Conservation (phyloP, 352 stramenopile genomes). For the Peronospora farinosa region DNA sequence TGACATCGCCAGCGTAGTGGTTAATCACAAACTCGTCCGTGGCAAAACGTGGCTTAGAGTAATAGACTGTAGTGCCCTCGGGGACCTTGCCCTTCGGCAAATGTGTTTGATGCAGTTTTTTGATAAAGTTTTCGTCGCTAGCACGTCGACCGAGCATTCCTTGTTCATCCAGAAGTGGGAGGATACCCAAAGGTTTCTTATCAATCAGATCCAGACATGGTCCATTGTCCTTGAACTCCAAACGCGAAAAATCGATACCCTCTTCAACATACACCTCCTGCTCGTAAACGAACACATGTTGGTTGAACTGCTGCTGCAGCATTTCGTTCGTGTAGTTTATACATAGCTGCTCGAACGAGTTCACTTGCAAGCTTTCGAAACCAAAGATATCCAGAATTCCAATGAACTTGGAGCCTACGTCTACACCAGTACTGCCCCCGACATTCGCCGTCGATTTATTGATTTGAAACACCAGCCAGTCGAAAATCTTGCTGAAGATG, state of each 20-base stretch:
- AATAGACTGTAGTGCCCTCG: constrained; percentile 74
- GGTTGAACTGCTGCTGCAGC: constrained; percentile 92
- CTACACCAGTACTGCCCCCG: constrained; percentile 13
- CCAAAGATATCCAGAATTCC: constrained; percentile 97
- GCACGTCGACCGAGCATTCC: constrained; percentile 87
- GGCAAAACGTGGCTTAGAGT: constrained; percentile 80
- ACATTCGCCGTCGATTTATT: constrained; percentile 87
- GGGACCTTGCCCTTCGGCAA: constrained; percentile 68
- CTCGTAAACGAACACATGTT: constrained; percentile 96
- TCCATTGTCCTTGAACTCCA: constrained; percentile 92
- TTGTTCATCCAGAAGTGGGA: constrained; percentile 94
- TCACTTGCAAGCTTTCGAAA: constrained; percentile 92
- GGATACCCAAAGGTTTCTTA: constrained; percentile 88
- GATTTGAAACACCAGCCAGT: constrained; percentile 93
- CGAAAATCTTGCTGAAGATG: constrained; percentile 94
- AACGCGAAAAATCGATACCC: constrained; percentile 88
- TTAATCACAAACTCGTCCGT: constrained; percentile 94
- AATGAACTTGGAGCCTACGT: constrained; percentile 75
- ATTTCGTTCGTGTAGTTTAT: constrained; percentile 97
- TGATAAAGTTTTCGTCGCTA: constrained; percentile 88
- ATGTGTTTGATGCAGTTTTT: constrained; percentile 89
- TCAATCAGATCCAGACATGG: constrained; percentile 91
- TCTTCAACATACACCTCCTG: constrained; percentile 96
- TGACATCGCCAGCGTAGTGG: constrained; percentile 95
- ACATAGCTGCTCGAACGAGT: constrained; percentile 94